phyloP scores from a whole-genome alignment of 2,329 filamentous ascomycete species.

The Clonostachys rosea region DNA sequence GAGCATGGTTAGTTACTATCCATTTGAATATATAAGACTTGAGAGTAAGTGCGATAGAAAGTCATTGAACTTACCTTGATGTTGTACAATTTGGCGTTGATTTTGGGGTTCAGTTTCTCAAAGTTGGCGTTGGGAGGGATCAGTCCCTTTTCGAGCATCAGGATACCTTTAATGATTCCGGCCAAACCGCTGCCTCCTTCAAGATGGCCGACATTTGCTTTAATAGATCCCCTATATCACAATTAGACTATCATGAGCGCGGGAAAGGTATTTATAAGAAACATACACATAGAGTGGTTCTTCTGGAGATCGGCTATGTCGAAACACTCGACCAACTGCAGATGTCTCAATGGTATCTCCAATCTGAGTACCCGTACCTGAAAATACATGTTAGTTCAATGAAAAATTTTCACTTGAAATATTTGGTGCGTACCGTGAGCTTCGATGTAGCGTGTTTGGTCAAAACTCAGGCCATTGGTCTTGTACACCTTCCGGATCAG shows the following conservation, averaged over 20 bases:
- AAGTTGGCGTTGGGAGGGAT: conserved; percentile 19
- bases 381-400: background rate
- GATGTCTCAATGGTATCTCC: conserved; percentile 33
- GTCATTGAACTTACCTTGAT: background rate
- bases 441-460: conserved; percentile 34
- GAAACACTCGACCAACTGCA: conserved; percentile 18
- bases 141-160: conserved; percentile 7
- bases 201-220: conserved; percentile 12
- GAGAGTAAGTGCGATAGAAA: background rate
- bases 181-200: conserved; percentile 11
- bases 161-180: conserved; percentile 9
- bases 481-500: conserved; percentile 34
- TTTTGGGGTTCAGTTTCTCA: conserved; percentile 7
- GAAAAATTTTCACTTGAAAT: conserved; percentile 5
- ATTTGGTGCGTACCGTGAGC: conserved; percentile 39
- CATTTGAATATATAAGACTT: background rate
- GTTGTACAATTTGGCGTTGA: background rate
- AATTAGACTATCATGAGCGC: background rate
- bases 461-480: conserved; percentile 23
- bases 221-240: conserved; percentile 7
- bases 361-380: conserved; percentile 43
- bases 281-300: background rate
- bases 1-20: too few species aligned
- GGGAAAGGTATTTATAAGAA: background rate
- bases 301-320: conserved; percentile 1